These are phyloP conservation scores for Sporobolomyces phaffii DNA, from an alignment of 768 basidiomycete genomes.

Conservation along the genomic window DNA sequence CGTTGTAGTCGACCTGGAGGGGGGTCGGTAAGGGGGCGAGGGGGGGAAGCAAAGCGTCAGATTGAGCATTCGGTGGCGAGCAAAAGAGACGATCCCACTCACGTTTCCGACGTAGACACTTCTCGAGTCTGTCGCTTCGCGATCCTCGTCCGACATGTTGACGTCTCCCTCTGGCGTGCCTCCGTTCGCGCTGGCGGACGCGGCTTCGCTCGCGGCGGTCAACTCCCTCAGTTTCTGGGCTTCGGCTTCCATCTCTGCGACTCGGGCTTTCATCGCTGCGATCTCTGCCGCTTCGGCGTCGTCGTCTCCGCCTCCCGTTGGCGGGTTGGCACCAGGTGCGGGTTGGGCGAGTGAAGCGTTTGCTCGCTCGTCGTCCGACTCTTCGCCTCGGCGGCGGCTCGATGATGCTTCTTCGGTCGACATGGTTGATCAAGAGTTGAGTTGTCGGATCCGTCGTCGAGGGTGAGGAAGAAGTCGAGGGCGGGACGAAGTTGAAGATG, in stretches of 20 bases:
- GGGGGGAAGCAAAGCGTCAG: too few species aligned
- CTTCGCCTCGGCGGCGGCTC: slow-evolving; percentile 4
- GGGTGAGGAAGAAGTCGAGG: background rate
- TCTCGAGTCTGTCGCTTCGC: slow-evolving; percentile 67
- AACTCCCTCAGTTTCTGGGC: slow-evolving; percentile 80
- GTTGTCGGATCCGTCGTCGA: background rate
- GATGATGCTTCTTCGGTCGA: slow-evolving; percentile 1
- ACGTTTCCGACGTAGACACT: slow-evolving; percentile 97
- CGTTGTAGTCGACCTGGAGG: slow-evolving; percentile 84
- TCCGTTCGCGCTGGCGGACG: slow-evolving; percentile 48
- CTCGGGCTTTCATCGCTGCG: slow-evolving; percentile 79
- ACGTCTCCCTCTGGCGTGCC: slow-evolving; percentile 51
- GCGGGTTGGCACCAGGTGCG: background rate
- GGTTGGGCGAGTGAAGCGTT: too few species aligned
- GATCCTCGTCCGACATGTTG: slow-evolving; percentile 75
- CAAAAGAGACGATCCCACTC: slow-evolving; percentile 46
- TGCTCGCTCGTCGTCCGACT: slow-evolving; percentile 25
- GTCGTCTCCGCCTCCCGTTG: slow-evolving; percentile 15
- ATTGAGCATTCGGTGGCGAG: too few species aligned
- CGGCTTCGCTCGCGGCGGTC: slow-evolving; percentile 53
- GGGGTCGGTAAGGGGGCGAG: too few species aligned
- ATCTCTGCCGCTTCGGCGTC: slow-evolving; percentile 59
- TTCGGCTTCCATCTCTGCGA: slow-evolving; percentile 87
- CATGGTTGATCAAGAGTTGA: background rate
- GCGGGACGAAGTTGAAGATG: background rate